Evolutionary conservation across 2,329 filamentous ascomycete species (phyloP).

Genomic region (Aureobasidium sp.): DNA sequence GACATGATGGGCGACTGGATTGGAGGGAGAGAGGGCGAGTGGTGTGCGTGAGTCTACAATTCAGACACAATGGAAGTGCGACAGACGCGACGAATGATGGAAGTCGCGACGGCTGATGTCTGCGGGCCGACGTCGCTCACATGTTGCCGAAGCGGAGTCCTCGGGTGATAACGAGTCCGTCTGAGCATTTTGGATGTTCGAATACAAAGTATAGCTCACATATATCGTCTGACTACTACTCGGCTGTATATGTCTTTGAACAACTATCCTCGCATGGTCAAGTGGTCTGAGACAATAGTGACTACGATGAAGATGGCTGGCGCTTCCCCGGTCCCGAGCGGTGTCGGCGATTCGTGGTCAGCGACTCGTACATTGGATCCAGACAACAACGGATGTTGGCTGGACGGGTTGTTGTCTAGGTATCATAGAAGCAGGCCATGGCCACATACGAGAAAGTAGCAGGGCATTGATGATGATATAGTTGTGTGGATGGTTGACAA

Average conservation of each 20-base stretch:
- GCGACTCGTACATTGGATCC: background rate
- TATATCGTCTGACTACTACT: too few relatives aligned
- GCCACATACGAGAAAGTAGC: background rate
- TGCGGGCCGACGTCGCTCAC: background rate
- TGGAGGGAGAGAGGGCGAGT: background rate
- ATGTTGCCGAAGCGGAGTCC: background rate
- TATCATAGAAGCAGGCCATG: background rate
- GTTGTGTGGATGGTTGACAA: background rate
- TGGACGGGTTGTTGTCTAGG: background rate
- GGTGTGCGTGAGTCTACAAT: background rate
- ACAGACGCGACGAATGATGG: background rate
- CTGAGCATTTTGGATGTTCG: background rate
- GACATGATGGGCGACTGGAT: conserved; percentile 30
- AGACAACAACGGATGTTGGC: background rate
- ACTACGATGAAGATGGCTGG: background rate
- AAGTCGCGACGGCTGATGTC: conserved; percentile 4
- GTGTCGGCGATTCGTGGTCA: conserved; percentile 9
- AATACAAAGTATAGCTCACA: background rate
- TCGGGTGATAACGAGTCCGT: background rate
- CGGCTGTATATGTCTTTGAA: background rate
- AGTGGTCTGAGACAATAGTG: background rate
- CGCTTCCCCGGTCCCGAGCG: background rate
- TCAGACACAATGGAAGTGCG: background rate
- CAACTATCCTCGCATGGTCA: background rate
- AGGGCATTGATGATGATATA: background rate